Evolutionary conservation across 129 eudicot genomes (phyloP).

Genomic region (Chrysanthemum seticuspe): DNA sequence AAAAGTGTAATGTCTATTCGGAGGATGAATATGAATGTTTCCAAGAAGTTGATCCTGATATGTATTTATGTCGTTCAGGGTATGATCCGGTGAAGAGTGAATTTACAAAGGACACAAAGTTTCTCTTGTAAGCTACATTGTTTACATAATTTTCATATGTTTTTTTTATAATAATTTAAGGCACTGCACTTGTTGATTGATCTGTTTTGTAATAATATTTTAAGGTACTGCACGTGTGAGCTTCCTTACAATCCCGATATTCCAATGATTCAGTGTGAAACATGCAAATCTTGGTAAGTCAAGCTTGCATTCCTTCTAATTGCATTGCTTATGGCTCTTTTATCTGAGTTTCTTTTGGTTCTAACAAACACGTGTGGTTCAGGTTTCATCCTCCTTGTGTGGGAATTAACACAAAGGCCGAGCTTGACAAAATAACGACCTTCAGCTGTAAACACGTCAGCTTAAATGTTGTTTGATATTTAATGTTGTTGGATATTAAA

Average conservation of each 20-base stretch:
- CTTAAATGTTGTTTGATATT: too few species aligned
- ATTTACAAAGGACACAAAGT: neutral
- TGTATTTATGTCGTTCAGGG: slow-evolving; percentile 2
- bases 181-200: slow-evolving; percentile 5
- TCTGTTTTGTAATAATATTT: slow-evolving; percentile 3
- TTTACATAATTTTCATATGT: neutral
- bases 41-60: neutral
- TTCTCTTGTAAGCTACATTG: neutral
- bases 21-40: neutral
- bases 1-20: slow-evolving; percentile 12
- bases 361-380: too few species aligned
- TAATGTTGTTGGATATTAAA: too few species aligned
- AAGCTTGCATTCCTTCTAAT: slow-evolving; percentile 11
- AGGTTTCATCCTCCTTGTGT: too few species aligned
- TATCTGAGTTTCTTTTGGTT: too few species aligned
- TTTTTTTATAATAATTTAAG: neutral
- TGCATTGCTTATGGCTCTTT: too few species aligned
- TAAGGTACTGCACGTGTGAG: neutral
- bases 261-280: neutral
- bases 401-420: too few species aligned
- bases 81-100: neutral
- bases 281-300: neutral
- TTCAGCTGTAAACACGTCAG: too few species aligned
- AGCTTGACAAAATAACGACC: too few species aligned
- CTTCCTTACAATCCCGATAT: neutral